A percentile compares a stretch with the other conserved stretches of the same genome.
Evolutionary conservation across 1,284 basidiomycete genomes (phyloP).

Genomic region (Wallemia hederae): DNA sequence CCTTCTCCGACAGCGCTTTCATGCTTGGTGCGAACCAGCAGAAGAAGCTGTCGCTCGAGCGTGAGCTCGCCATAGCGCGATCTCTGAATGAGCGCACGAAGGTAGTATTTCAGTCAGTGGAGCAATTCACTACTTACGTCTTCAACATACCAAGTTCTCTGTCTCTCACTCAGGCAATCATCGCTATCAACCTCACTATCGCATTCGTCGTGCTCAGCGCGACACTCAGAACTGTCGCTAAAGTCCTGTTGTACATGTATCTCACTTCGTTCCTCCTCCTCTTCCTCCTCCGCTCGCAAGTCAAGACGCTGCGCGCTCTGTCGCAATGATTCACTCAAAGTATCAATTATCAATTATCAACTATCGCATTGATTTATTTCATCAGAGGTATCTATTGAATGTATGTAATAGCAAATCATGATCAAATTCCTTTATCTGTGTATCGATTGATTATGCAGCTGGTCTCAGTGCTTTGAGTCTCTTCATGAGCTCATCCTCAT

Average conservation of each 20-base stretch:
- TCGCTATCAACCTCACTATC: not conserved
- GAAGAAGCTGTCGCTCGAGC: not conserved
- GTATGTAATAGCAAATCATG: not conserved
- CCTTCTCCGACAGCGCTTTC: not conserved
- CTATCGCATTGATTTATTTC: too few species aligned
- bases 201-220: not conserved
- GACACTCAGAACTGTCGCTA: not conserved
- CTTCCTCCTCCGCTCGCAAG: not conserved
- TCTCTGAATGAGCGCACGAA: not conserved
- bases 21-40: not conserved
- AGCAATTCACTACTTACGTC: not conserved
- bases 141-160: not conserved
- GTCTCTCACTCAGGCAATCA: not conserved
- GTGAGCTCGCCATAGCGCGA: not conserved
- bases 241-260: not conserved
- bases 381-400: not conserved
- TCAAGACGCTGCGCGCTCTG: not conserved
- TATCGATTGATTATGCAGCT: constrained; percentile 21
- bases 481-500: constrained; percentile 52
- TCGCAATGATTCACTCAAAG: too few species aligned
- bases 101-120: not conserved
- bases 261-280: not conserved
- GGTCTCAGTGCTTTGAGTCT: constrained; percentile 51
- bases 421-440: not conserved
- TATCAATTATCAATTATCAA: too few species aligned